Conservation (phyloP, 2,329 filamentous ascomycete genomes). For the Paraphoma sp. region DNA sequence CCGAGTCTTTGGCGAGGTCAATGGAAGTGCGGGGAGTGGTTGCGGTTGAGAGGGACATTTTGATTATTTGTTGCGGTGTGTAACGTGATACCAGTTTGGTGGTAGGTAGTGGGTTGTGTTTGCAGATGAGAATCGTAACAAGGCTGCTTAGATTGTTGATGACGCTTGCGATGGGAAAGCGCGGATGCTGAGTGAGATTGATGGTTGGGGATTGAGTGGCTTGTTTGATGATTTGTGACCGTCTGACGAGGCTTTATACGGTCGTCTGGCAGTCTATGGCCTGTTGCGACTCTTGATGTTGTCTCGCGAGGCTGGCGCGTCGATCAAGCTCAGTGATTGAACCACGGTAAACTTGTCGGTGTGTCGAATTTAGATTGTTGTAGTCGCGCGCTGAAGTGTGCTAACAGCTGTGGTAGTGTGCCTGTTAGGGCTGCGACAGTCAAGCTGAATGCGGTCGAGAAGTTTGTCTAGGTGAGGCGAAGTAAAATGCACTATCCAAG, state of each 20-base stretch:
- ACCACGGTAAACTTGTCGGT: background rate
- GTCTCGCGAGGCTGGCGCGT: background rate
- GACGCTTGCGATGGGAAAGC: background rate
- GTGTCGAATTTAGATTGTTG: background rate
- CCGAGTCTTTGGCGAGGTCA: slow-evolving; percentile 17
- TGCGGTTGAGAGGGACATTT: slow-evolving; percentile 17
- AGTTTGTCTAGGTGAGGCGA: no score
- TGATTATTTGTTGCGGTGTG: background rate
- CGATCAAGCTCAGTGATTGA: background rate
- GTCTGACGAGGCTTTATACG: background rate
- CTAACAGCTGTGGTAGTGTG: no score
- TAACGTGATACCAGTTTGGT: no score
- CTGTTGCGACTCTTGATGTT: background rate
- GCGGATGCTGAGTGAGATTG: background rate
- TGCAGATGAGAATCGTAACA: no score
- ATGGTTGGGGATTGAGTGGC: background rate
- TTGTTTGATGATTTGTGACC: background rate
- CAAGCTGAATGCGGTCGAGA: no score
- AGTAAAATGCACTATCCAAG: background rate
- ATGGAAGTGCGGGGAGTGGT: slow-evolving; percentile 26
- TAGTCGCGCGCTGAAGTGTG: background rate
- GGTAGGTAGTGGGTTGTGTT: no score
- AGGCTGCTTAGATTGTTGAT: background rate
- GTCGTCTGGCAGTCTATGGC: background rate
- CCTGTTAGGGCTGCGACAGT: no score